phyloP scores from a whole-genome alignment of 768 basidiomycete genomes.

The Nidularia sp. region DNA sequence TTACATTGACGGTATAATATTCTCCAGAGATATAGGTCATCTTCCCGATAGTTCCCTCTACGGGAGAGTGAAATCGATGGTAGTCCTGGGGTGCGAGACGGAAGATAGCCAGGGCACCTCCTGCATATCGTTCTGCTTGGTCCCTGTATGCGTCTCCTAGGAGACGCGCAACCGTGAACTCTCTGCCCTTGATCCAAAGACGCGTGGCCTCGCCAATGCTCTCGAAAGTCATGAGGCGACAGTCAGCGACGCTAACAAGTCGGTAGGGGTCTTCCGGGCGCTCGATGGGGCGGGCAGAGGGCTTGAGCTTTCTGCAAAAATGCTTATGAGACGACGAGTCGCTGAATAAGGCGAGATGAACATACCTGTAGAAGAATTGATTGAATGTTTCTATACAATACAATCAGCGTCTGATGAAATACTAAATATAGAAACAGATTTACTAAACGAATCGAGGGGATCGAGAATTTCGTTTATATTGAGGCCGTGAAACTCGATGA shows the following conservation, averaged over 20 bases:
- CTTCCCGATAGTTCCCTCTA: constrained; percentile 78
- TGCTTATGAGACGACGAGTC: constrained; percentile 1
- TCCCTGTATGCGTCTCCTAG: constrained; percentile 76
- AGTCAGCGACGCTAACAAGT: constrained; percentile 90
- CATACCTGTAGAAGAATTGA: constrained; percentile 79
- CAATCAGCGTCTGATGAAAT: constrained; percentile 1
- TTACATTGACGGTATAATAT: constrained; percentile 93
- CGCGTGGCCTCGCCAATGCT: constrained; percentile 80
- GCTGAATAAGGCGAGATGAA: background rate
- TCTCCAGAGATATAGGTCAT: constrained; percentile 86
- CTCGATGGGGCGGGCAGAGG: constrained; percentile 73
- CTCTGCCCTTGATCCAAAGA: constrained; percentile 96
- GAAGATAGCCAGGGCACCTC: constrained; percentile 87
- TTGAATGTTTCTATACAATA: constrained; percentile 77
- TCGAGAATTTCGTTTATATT: constrained; percentile 80
- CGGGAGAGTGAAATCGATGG: constrained; percentile 88
- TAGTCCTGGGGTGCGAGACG: constrained; percentile 93
- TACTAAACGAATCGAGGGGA: constrained; percentile 81
- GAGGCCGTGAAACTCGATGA: constrained; percentile 88
- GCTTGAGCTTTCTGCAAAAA: constrained; percentile 72
- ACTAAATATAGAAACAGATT: constrained; percentile 17
- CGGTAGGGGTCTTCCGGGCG: constrained; percentile 69
- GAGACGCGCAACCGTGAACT: constrained; percentile 78
- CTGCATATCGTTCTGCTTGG: constrained; percentile 66
- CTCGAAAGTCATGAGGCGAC: constrained; percentile 93